Evolutionary conservation across 345 rosid genomes (phyloP).

Genomic region (Microthlaspi erraticum): DNA sequence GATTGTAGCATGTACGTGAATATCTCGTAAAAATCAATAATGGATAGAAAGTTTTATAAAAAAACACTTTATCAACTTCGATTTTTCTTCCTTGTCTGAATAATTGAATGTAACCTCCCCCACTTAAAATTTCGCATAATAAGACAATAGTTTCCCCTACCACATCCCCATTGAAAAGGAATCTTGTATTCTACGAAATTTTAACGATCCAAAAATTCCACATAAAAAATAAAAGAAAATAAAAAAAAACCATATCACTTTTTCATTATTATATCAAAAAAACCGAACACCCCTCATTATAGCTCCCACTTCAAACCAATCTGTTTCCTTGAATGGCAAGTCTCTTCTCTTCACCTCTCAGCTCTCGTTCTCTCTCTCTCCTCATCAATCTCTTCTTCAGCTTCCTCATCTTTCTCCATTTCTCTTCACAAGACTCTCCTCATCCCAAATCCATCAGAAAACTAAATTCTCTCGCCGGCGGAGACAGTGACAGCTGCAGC

Average conservation of each 20-base stretch:
- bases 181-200: conserved; percentile 23
- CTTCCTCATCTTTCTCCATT: conserved; percentile 44
- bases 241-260: background rate
- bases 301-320: conserved; percentile 29
- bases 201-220: conserved; percentile 14
- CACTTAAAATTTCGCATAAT: conserved; percentile 34
- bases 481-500: conserved; percentile 38
- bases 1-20: conserved; percentile 1
- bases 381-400: conserved; percentile 43
- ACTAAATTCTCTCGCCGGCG: conserved; percentile 23
- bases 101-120: conserved; percentile 46
- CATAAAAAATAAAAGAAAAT: background rate
- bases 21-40: conserved; percentile 36
- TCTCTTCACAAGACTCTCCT: conserved; percentile 27
- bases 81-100: conserved; percentile 34
- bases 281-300: conserved; percentile 27
- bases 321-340: conserved; percentile 39
- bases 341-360: conserved; percentile 40
- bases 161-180: conserved; percentile 29
- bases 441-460: background rate
- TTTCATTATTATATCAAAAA: conserved; percentile 41
- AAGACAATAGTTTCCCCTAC: conserved; percentile 38
- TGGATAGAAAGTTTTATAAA: background rate
- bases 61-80: conserved; percentile 41
- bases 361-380: conserved; percentile 33